A percentile compares a stretch with the other conserved stretches of the same genome.
Conservation (phyloP, 768 basidiomycete species). For the Russula sp. region DNA sequence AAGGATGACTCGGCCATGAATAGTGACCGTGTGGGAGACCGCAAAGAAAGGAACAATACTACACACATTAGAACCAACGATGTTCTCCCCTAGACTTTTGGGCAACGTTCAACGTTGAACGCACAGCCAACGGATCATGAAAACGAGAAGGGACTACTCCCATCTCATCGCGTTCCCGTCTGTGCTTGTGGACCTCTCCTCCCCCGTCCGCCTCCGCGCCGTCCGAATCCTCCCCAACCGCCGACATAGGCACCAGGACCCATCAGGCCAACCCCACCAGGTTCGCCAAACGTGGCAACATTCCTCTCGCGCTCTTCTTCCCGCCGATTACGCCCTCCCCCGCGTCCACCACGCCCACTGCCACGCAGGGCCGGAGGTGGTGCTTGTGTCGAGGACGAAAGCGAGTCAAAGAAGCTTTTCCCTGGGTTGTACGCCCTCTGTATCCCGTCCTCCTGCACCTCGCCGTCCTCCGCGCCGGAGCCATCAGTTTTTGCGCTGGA, state of each 20-base stretch:
- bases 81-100: background rate
- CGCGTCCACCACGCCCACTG: conserved; percentile 41
- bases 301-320: conserved; percentile 84
- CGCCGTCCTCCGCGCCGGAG: conserved; percentile 33
- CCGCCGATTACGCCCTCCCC: conserved; percentile 58
- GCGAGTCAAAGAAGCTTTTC: conserved; percentile 77
- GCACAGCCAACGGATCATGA: background rate
- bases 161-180: conserved; percentile 20
- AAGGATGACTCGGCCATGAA: background rate
- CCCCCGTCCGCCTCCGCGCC: conserved; percentile 41
- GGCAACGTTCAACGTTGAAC: conserved; percentile 1
- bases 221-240: conserved; percentile 68
- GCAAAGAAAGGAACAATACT: background rate
- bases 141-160: background rate
- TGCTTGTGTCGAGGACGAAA: conserved; percentile 44
- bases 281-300: conserved; percentile 83
- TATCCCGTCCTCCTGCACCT: conserved; percentile 33
- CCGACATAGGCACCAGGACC: conserved; percentile 76
- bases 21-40: background rate
- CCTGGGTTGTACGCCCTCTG: conserved; percentile 63
- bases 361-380: conserved; percentile 33
- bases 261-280: conserved; percentile 70
- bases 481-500: conserved; percentile 26
- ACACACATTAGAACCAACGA: conserved; percentile 1
- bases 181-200: conserved; percentile 31